Conservation (phyloP, 371 early-diverging fungal genomes). For the Gilbertella persicaria region DNA sequence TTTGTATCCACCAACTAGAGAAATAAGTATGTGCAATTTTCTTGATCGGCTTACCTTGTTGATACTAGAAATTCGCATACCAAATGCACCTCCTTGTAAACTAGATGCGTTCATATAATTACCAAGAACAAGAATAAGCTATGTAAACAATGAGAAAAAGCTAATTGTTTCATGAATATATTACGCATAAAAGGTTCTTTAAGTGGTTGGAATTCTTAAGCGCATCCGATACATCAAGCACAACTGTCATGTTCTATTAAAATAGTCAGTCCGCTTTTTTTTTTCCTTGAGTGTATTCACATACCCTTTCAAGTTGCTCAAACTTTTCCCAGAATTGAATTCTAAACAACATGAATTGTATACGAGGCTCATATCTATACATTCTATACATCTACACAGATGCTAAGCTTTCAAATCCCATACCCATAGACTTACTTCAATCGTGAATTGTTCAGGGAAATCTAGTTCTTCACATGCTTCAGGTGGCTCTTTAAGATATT, state of each 20-base stretch:
- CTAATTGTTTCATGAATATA: too few species aligned
- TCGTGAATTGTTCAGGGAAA: slow-evolving; percentile 56
- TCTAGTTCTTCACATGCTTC: slow-evolving; percentile 50
- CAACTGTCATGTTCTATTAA: slow-evolving; percentile 46
- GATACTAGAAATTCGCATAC: slow-evolving; percentile 49
- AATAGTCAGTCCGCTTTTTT: slow-evolving; percentile 20
- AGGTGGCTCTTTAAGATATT: slow-evolving; percentile 40
- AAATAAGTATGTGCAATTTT: neutral
- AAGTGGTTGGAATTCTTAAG: slow-evolving; percentile 42
- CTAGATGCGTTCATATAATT: slow-evolving; percentile 61
- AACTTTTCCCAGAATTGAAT: slow-evolving; percentile 51
- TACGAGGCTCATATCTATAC: slow-evolving; percentile 50
- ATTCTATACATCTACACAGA: slow-evolving; percentile 45
- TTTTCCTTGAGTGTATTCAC: too few species aligned
- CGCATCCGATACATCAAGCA: slow-evolving; percentile 45
- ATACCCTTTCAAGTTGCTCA: slow-evolving; percentile 37
- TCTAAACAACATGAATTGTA: slow-evolving; percentile 51
- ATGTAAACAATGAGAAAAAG: slow-evolving; percentile 7
- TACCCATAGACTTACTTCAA: slow-evolving; percentile 42
- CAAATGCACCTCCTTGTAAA: slow-evolving; percentile 58
- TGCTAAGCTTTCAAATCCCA: too few species aligned
- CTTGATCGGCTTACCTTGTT: slow-evolving; percentile 37
- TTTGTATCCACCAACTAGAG: slow-evolving; percentile 50
- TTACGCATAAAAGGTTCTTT: slow-evolving; percentile 48
- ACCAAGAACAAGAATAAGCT: slow-evolving; percentile 50